A percentile compares a stretch with the other conserved stretches of the same genome.
phyloP scores from a whole-genome alignment of 2,329 filamentous ascomycete genomes.

The Grosmannia clavigera region DNA sequence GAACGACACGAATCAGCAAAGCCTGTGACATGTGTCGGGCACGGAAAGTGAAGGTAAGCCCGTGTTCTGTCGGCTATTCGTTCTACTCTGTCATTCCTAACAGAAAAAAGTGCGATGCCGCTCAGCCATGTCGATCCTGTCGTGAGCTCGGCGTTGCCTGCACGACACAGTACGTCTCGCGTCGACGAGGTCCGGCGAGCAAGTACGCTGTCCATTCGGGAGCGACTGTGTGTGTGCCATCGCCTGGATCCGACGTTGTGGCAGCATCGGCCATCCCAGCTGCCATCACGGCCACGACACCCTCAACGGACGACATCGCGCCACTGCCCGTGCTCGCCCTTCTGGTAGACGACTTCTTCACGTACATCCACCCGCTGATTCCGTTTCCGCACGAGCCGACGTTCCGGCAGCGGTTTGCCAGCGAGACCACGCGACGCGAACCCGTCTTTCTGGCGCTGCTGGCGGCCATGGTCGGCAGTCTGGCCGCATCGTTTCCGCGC shows the following conservation, averaged over 20 bases:
- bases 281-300: background rate
- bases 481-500: conserved; percentile 67
- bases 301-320: conserved; percentile 53
- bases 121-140: conserved; percentile 35
- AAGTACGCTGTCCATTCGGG: conserved; percentile 33
- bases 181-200: conserved; percentile 46
- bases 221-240: no score
- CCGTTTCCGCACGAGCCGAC: conserved; percentile 72
- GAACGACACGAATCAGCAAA: conserved; percentile 37
- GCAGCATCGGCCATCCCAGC: no score
- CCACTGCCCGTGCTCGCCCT: conserved; percentile 55
- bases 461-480: conserved; percentile 58
- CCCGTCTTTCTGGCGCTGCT: conserved; percentile 58
- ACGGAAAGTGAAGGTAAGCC: conserved; percentile 42
- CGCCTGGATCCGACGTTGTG: no score
- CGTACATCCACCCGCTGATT: conserved; percentile 64
- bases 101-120: conserved; percentile 6
- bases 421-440: conserved; percentile 53
- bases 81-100: no score
- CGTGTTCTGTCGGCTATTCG: no score
- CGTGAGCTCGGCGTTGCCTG: conserved; percentile 44
- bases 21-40: conserved; percentile 51
- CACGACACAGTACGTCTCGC: conserved; percentile 44
- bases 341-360: conserved; percentile 72
- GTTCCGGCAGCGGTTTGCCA: conserved; percentile 56